Evolutionary conservation across 495 filamentous ascomycete genomes (phyloP), one percentile per base, ranked within the genome.

Genomic region (Margaritispora aquatica): DNA sequence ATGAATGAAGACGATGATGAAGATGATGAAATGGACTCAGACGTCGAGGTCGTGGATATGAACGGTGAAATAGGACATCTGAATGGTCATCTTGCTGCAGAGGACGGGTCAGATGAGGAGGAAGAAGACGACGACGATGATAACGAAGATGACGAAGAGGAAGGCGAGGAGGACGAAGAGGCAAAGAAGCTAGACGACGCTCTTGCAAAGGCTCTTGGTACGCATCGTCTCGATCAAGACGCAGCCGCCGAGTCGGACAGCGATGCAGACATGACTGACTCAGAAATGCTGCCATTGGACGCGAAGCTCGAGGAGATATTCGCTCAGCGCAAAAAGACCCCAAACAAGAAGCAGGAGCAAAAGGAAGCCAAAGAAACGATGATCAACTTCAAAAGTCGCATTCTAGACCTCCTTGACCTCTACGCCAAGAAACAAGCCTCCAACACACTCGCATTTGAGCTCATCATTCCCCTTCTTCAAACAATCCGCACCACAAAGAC

Each of bases 201-300:
- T 49, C 83, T 96, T 46, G 87, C 88, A 26, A 77, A 83, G 54
- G 87, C 87, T 2, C 83, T 96, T 11, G 80, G 82, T 20, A 86
- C 83, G 41, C 82, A 84, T 63, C 76, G 77, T 20, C 75, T 82
- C 19, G 77, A 85, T 57, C 68, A 77, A 66, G 83, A 82, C 62
- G 63, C 76, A 29, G 72, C 81, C 49, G 77, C 71, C 2, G 76
- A 78, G 20, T 83, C 82, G 0, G 85, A 87, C 51, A 75, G 77
- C 29, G 83, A 81, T 62, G 83, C 82, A 0, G 89, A 94, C 69
- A 94, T 96, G 88, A 85, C 89, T 55, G 94, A 97, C 73, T 90
- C 91, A 41, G 89, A 96, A 66, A 98, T 98, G 94, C 86, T 96
- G 73, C 85, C 84, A 13, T 74, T 97, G 27, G 94, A 98, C 69